Base-by-base conservation (phyloP, 441 rosid genomes). In the Adansonia rubrostipa region DNA sequence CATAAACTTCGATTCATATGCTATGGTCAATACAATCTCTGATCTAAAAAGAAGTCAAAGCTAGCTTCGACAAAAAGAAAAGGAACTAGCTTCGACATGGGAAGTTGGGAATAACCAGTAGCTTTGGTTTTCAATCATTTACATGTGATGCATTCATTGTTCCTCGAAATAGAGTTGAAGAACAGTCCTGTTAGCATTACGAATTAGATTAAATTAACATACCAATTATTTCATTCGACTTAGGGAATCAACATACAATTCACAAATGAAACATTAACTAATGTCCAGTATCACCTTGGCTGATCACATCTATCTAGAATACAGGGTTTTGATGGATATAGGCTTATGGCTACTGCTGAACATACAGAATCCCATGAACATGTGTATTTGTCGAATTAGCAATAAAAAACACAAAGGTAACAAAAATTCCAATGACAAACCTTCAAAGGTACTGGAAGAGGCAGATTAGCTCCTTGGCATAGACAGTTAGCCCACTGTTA, bases 391-490 rank as follows among this genome's bases (percentile, higher is more conserved):
- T 20, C 15, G 8, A 67, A 20, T 47, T 19, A 48, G 19, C 58
- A 22, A 17, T 11, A 60, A 60, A 22, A 20, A 54, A 20, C 22
- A 9, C 24, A 66, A 66, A 66, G 20, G 19, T 24, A 51, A 53
- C 50, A 36, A 71, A 63, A 71, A 71, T 71, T 53, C 48, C 28
- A 57, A 71, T 47, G 71, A 68, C 81, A 71, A 19, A 92, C 98
- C 95, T 93, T 92, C 66, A 93, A 85, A 60, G 98, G 99, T 78
- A 88, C 74, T 3, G 98, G 92, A 66, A 95, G 90, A 33, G 96
- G 99, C 44, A 95, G 77, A 82, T 91, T 93, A 64, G 99, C 96
- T 80, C 99, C 97, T 87, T 95, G 99, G 79, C 92, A 90, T 40
- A 95, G 92, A 85, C 98, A 92, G 77, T 92, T 94, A 0, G 89